phyloP scores from a whole-genome alignment of 2,329 filamentous ascomycete genomes.

The Botrytis deweyae region DNA sequence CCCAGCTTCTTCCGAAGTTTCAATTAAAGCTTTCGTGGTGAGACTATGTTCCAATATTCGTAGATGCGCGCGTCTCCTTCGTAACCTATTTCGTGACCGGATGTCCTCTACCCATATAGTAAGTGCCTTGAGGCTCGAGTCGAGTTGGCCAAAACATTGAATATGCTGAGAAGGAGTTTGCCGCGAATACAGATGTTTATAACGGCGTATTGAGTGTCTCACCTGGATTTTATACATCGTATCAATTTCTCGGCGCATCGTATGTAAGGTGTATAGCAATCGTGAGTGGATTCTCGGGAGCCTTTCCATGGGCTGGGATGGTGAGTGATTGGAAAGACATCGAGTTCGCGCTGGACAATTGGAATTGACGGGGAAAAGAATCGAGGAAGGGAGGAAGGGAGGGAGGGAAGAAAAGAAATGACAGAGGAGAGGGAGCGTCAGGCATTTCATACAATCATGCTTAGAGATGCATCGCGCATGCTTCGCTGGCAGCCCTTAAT shows the following conservation, averaged over 20 bases:
- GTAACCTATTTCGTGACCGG: background rate
- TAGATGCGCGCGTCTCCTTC: background rate
- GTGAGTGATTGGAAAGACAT: background rate
- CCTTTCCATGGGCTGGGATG: background rate
- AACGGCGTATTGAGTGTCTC: background rate
- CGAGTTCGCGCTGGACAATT: background rate
- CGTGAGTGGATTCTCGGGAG: background rate
- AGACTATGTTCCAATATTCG: background rate
- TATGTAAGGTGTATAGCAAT: background rate
- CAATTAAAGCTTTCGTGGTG: background rate
- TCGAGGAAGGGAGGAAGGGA: background rate
- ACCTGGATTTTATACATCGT: background rate
- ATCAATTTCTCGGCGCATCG: background rate
- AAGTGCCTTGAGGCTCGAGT: background rate
- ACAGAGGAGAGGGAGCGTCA: background rate
- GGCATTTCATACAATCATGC: constrained; percentile 2
- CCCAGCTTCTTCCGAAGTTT: background rate
- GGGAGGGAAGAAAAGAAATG: background rate
- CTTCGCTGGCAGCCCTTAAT: constrained; percentile 16
- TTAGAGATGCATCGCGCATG: constrained; percentile 10
- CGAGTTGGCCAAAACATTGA: background rate
- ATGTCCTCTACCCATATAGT: background rate
- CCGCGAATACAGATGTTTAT: background rate
- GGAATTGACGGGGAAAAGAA: background rate
- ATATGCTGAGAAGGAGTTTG: background rate